Evolutionary conservation across 495 filamentous ascomycete genomes (phyloP).

Genomic region (Podospora appendiculata): DNA sequence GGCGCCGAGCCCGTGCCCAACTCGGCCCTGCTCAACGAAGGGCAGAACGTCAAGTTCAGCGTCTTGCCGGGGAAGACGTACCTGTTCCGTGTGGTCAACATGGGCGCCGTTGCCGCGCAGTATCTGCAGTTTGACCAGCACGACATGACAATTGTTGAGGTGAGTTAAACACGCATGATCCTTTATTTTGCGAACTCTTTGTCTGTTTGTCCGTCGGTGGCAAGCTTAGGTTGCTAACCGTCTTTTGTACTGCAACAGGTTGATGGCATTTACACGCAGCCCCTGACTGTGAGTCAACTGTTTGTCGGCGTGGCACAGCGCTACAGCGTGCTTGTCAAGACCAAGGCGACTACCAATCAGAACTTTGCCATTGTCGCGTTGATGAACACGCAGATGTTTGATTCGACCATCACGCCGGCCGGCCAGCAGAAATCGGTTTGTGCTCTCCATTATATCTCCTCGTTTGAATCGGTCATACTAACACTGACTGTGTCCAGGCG

Average conservation of each 20-base stretch:
- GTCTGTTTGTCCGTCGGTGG: too few relatives aligned
- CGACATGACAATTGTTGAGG: conserved; percentile 48
- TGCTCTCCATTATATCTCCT: conserved; percentile 1
- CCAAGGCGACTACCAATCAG: conserved; percentile 43
- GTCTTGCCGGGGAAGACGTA: conserved; percentile 64
- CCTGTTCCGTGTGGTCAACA: conserved; percentile 59
- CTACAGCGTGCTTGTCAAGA: conserved; percentile 52
- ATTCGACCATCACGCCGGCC: conserved; percentile 34
- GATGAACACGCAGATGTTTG: conserved; percentile 51
- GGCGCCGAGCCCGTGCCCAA: conserved; percentile 47
- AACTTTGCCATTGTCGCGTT: conserved; percentile 54
- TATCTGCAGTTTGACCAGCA: conserved; percentile 59
- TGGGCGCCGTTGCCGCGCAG: conserved; percentile 47
- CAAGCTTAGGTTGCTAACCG: too few relatives aligned
- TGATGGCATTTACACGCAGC: conserved; percentile 38
- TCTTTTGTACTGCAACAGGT: conserved; percentile 7
- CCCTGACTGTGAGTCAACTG: conserved; percentile 39
- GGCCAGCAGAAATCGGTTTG: conserved; percentile 47
- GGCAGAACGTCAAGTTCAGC: conserved; percentile 43
- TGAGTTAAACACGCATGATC: too few relatives aligned
- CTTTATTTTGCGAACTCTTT: too few relatives aligned
- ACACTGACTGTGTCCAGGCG: background rate
- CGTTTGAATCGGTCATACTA: too few relatives aligned
- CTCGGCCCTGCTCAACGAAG: conserved; percentile 54
- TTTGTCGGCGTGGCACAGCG: conserved; percentile 53